A percentile compares a stretch with the other conserved stretches of the same genome.
phyloP scores from a whole-genome alignment of 352 stramenopile species.

The Phytophthora foliorum region DNA sequence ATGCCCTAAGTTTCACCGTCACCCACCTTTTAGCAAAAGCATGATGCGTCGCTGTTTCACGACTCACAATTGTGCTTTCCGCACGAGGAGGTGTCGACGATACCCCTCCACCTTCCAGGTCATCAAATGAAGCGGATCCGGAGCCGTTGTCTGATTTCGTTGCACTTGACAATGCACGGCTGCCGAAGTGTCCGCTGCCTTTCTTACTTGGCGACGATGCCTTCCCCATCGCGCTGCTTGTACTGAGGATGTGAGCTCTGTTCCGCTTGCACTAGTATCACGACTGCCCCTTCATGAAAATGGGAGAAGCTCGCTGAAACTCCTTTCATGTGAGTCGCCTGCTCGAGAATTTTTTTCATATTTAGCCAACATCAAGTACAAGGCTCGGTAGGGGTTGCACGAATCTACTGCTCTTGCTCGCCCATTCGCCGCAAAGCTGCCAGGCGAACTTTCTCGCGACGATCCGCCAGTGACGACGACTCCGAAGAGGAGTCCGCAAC shows the following conservation, averaged over 20 bases:
- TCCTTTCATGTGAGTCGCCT: conserved; percentile 14
- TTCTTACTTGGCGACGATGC: conserved; percentile 47
- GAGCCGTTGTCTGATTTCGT: conserved; percentile 18
- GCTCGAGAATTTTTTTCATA: conserved; percentile 36
- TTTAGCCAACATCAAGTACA: conserved; percentile 22
- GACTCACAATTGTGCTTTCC: conserved; percentile 77
- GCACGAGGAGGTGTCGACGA: conserved; percentile 25
- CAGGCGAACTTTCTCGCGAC: conserved; percentile 73
- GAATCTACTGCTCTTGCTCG: conserved; percentile 30
- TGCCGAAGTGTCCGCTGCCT: conserved; percentile 21
- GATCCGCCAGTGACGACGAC: conserved; percentile 51
- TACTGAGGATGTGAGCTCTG: no score
- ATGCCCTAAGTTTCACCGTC: background rate
- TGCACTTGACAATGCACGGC: conserved; percentile 16
- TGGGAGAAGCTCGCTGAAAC: conserved; percentile 27
- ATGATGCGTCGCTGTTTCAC: conserved; percentile 76
- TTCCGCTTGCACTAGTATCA: background rate
- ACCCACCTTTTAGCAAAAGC: conserved; percentile 75
- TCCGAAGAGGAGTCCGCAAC: conserved; percentile 29
- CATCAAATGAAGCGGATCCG: conserved; percentile 31
- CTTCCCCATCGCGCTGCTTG: conserved; percentile 43
- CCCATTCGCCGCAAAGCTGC: conserved; percentile 67
- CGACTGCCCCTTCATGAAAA: conserved; percentile 2
- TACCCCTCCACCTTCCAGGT: conserved; percentile 21
- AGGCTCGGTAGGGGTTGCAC: background rate